Percentiles rank a stretch among this genome's conserved stretches.
phyloP scores from a whole-genome alignment of 805 yeast species.

The Starmerella floricola region DNA sequence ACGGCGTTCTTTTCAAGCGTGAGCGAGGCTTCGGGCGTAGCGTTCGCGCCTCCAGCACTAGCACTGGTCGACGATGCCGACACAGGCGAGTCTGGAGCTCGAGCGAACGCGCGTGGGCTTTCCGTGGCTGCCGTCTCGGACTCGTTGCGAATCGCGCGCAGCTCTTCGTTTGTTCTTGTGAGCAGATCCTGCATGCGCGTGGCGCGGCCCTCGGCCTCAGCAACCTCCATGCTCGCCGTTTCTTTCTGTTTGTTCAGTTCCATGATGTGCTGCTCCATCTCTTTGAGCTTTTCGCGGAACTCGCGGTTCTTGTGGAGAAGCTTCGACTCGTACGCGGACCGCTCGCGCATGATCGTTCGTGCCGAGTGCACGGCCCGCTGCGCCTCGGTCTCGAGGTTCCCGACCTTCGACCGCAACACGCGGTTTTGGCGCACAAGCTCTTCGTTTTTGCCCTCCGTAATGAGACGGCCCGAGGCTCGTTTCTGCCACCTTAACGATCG shows the following conservation, averaged over 20 bases:
- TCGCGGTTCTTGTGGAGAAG: slow-evolving; percentile 28
- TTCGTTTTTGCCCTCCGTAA: slow-evolving; percentile 27
- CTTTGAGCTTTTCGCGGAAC: slow-evolving; percentile 23
- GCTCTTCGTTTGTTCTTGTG: too few relatives aligned
- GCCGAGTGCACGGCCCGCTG: slow-evolving; percentile 26
- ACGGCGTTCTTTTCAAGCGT: background rate
- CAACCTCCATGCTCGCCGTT: slow-evolving; percentile 25
- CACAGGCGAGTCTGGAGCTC: too few relatives aligned
- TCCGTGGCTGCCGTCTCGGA: background rate
- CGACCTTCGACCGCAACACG: slow-evolving; percentile 23
- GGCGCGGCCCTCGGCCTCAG: slow-evolving; percentile 25
- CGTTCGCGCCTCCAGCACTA: too few relatives aligned
- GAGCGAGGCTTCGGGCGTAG: too few relatives aligned
- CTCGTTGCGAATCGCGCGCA: slow-evolving; percentile 3
- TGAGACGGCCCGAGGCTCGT: slow-evolving; percentile 24
- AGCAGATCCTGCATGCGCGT: too few relatives aligned
- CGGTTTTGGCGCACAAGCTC: slow-evolving; percentile 26
- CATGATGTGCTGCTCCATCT: slow-evolving; percentile 21
- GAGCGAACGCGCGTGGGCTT: too few relatives aligned
- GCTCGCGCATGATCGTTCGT: slow-evolving; percentile 27
- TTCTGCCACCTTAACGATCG: slow-evolving; percentile 29
- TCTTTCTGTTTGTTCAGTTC: slow-evolving; percentile 22
- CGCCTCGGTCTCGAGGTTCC: slow-evolving; percentile 25
- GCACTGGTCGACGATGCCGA: too few relatives aligned
- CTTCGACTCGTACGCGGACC: slow-evolving; percentile 30